phyloP scores from a whole-genome alignment of 306 rosid species.

The Cyclanthera cordifolia region DNA sequence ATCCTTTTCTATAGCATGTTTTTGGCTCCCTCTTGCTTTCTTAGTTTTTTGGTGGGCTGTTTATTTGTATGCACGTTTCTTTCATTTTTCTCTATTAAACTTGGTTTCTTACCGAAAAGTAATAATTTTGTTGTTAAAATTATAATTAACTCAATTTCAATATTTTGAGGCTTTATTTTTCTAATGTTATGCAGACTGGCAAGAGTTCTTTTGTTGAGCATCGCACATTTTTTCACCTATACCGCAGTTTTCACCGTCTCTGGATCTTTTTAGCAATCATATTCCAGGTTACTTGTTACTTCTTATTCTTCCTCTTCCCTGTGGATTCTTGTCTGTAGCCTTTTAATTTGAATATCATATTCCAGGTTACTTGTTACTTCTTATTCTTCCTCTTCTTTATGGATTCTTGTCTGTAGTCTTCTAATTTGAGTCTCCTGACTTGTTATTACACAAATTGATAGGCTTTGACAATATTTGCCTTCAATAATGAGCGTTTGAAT shows the following conservation, averaged over 20 bases:
- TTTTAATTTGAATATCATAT: too few species aligned
- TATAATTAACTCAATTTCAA: neutral
- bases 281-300: conserved; percentile 58
- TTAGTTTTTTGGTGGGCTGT: neutral
- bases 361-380: conserved; percentile 46
- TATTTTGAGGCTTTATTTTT: neutral
- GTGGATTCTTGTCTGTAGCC: conserved; percentile 9
- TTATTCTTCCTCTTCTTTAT: conserved; percentile 16
- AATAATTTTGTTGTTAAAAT: neutral
- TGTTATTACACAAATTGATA: conserved; percentile 24
- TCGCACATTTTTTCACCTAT: conserved; percentile 77
- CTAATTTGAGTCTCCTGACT: conserved; percentile 13
- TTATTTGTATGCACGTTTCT: too few species aligned
- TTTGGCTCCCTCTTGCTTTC: neutral
- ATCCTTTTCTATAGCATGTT: neutral
- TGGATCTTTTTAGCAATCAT: conserved; percentile 89
- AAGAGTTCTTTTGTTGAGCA: conserved; percentile 96
- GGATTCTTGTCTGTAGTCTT: conserved; percentile 7
- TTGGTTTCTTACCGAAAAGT: neutral
- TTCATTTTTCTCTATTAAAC: neutral
- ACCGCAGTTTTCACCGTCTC: conserved; percentile 93
- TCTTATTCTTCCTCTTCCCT: conserved; percentile 14
- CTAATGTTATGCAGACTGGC: conserved; percentile 50
- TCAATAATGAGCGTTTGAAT: conserved; percentile 38
- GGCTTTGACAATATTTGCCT: conserved; percentile 83